Base-by-base conservation (phyloP, 1,139 yeast genomes). In the Zygosaccharomyces sapae region DNA sequence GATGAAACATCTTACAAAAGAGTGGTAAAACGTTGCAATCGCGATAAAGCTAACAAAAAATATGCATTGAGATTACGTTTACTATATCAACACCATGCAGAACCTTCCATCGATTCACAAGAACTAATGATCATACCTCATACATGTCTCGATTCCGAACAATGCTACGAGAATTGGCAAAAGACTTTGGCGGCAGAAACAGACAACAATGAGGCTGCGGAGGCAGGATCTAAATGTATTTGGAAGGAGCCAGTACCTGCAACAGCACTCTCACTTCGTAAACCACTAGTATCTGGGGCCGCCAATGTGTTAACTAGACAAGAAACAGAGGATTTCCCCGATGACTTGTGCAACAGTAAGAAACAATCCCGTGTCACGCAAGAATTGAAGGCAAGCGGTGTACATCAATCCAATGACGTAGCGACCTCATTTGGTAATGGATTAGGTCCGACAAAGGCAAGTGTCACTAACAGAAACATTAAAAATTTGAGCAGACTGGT, bases 381-480 rank as follows among this genome's bases (percentile, higher is more conserved):
- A 45, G 69, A 65, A 38, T 63, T 65, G 33, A 63, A 61, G 42
- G 69, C 69, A 4, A 65, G 69, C 54, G 69, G 69, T 47, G 68
- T 57, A 2, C 60, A 65, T 62, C 67, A 62, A 51, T 60, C 67
- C 16, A 59, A 62, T 43, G 65, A 61, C 44, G 58, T 57, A 20
- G 59, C 64, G 7, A 56, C 65, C 18, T 59, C 66, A 27, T 57
- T 58, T 43, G 67, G 67, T 27, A 64, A 65, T 44, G 69, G 69
- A 5, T 43, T 65, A 29, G 68, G 63, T 6, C 68, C 69, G 12
- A 61, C 65, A 4, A 64, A 58, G 38, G 61, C 68, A 2, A 63
- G 66, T 45, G 67, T 65, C 5, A 52, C 56, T 52, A 63, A 59
- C 46, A 64, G 63, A 43, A 61, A 59, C 41, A 45, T 64, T 35